Conservation (phyloP, 495 filamentous ascomycete species). For the Trypethelium eluteriae region DNA sequence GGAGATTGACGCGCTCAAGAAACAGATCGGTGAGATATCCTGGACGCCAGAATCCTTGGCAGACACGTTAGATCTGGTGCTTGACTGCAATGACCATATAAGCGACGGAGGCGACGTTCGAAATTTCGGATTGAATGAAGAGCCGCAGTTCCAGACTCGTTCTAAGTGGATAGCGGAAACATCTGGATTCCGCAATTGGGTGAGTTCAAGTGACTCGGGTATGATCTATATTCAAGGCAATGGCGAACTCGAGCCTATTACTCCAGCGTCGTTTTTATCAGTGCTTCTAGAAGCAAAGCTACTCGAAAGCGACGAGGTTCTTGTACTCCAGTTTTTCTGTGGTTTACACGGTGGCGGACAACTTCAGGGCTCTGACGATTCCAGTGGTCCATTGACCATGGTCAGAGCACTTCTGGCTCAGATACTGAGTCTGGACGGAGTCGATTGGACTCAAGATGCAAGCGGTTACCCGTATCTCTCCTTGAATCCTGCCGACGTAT, state of each 20-base stretch:
- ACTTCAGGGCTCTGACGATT: not conserved
- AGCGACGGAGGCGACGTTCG: not conserved
- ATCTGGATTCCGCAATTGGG: not conserved
- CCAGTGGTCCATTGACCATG: not conserved
- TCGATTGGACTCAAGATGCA: not conserved
- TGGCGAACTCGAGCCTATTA: not conserved
- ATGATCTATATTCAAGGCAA: not conserved
- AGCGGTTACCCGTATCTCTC: not conserved
- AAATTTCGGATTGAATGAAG: not conserved
- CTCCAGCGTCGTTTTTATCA: not conserved
- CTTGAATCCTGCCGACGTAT: not conserved
- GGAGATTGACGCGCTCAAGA: not conserved
- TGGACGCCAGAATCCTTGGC: not conserved
- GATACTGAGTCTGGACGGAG: not conserved
- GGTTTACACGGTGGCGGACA: not conserved
- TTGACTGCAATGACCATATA: not conserved
- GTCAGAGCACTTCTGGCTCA: constrained; percentile 1
- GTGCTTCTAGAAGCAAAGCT: not conserved
- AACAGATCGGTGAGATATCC: not conserved
- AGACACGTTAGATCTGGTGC: not conserved
- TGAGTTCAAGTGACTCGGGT: not conserved
- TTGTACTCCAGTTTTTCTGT: not conserved
- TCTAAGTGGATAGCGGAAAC: not conserved
- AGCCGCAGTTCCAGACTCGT: not conserved
- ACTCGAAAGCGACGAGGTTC: not conserved